Evolutionary conservation across 176 grass and related monocot genomes (phyloP), one percentile per base, ranked within the genome.

Genomic region (Puccinellia tenuiflora): DNA sequence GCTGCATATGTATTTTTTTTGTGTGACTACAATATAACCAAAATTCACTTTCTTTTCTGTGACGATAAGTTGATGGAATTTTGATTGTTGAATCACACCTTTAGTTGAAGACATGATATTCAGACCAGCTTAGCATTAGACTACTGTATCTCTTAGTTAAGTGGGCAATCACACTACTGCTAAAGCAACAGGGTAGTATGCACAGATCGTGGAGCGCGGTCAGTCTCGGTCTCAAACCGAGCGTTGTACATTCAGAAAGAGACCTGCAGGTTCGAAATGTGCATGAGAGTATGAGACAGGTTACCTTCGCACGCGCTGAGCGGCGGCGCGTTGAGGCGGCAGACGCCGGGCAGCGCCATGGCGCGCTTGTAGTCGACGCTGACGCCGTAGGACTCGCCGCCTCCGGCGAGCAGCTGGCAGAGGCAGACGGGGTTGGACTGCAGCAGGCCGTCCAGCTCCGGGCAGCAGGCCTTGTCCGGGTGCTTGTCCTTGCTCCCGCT

Each of bases 381-480:
- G 87, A 98, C 78, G 53, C 91, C 92, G 89, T 90, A 93, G 9
- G 85, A 88, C 10, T 63, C 83, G 21, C 87, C 90, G 40, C 55
- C 92, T 12, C 96, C 96, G 2, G 35, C 88, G 16, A 98, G 88
- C 16, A 98, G 85, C 83, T 93, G 59, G 84, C 96, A 98, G 82
- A 98, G 90, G 83, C 96, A 98, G 61, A 91, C 61, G 8, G 96
- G 96, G 65, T 90, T 78, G 3, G 90, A 92, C 38, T 95, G 88
- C 31, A 93, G 75, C 81, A 98, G 76, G 4, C 92, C 92, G 1
- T 91, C 95, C 18, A 98, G 59, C 90, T 94, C 95, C 5, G 95
- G 95, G 89, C 95, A 98, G 86, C 95, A 98, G 28, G 85, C 73
- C 79, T 76, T 90, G 86, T 92, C 95, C 6, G 95, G 95, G 71